Base-by-base conservation (phyloP, 768 basidiomycete genomes). In the Daedalea quercina region DNA sequence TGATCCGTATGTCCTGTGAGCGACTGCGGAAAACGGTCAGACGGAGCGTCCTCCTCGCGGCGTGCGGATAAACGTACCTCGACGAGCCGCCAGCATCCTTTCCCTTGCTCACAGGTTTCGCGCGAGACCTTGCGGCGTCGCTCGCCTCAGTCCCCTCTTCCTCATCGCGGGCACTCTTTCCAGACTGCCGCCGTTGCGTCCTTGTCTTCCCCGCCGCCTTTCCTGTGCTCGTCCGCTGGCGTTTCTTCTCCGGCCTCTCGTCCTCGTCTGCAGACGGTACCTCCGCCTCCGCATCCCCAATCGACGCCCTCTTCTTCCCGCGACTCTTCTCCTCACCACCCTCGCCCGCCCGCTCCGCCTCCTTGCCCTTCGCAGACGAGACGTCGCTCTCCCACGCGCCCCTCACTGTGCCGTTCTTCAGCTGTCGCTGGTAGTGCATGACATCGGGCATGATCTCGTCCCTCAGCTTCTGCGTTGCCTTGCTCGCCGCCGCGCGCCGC, bases 401-500 rank as follows among this genome's bases (percentile, higher is more conserved):
- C 31, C 63, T 63, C 33, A 72, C 65, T 19, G 57, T 45, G 19
- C 69, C 68, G 2, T 58, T 58, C 58, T 78, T 78, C 72, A 79
- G 73, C 69, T 92, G 84, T 59, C 78, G 77, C 64, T 90, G 80
- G 60, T 76, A 92, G 52, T 73, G 78, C 37, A 83, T 57, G 2
- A 90, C 73, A 58, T 93, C 90, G 0, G 90, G 90, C 83, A 92
- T 91, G 52, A 92, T 71, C 48, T 71, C 69, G 8, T 77, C 70
- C 42, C 70, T 72, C 45, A 81, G 59, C 40, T 69, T 70, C 47
- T 69, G 67, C 3, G 65, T 71, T 9, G 80, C 81, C 50, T 70
- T 79, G 67, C 63, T 82, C 55, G 71, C 80, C 62, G 74, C 92
- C 58, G 69, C 73, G 60, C 75, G 82, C 66, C 44, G 57, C 28